phyloP scores from a whole-genome alignment of 2,329 filamentous ascomycete genomes.

The Paecilomyces variotii region DNA sequence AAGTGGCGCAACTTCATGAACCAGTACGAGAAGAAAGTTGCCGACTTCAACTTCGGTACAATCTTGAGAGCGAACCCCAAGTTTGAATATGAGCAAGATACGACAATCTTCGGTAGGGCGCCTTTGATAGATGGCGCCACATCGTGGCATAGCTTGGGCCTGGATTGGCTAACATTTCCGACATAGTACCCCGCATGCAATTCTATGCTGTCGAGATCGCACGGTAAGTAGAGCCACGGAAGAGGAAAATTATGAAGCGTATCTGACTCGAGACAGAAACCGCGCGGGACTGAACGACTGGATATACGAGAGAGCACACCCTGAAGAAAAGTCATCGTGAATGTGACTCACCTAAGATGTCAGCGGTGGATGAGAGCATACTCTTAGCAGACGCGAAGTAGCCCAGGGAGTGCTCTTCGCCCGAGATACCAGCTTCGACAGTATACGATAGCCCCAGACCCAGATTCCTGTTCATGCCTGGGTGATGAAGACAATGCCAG shows the following conservation, averaged over 20 bases:
- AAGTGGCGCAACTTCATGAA: slow-evolving; percentile 92
- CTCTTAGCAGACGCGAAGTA: neutral
- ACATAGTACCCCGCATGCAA: slow-evolving; percentile 59
- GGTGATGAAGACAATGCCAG: neutral
- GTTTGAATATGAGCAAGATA: slow-evolving; percentile 77
- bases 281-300: slow-evolving; percentile 87
- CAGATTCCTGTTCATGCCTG: neutral
- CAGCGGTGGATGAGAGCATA: neutral
- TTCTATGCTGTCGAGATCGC: slow-evolving; percentile 73
- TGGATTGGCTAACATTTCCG: slow-evolving; percentile 21
- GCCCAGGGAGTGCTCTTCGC: neutral
- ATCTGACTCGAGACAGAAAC: slow-evolving; percentile 49
- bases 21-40: slow-evolving; percentile 86
- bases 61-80: slow-evolving; percentile 74
- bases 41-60: slow-evolving; percentile 97
- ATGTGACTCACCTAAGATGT: slow-evolving; percentile 2
- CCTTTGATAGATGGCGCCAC: neutral
- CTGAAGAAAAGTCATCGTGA: slow-evolving; percentile 41
- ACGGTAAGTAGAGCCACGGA: slow-evolving; percentile 41
- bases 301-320: slow-evolving; percentile 80
- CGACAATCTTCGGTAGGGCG: slow-evolving; percentile 77
- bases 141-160: neutral
- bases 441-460: neutral
- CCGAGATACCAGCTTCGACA: neutral
- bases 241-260: neutral